Conservation (phyloP, 2,329 filamentous ascomycete species). For the Trichoderma hamatum region DNA sequence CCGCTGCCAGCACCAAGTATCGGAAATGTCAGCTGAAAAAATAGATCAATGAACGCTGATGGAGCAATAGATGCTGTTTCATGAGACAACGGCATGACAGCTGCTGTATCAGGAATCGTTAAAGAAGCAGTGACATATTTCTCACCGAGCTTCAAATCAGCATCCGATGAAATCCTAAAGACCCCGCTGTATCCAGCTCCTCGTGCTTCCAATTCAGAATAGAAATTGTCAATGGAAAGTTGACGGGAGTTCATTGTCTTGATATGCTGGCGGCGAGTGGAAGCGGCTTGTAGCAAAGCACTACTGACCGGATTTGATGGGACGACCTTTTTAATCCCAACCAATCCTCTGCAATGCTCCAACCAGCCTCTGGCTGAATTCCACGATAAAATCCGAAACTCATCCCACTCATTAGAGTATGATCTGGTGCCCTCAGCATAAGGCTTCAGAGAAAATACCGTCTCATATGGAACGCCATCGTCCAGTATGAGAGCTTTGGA, state of each 20-base stretch:
- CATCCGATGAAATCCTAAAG: conserved; percentile 30
- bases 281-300: conserved; percentile 25
- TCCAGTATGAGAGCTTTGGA: conserved; percentile 37
- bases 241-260: conserved; percentile 1
- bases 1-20: conserved; percentile 42
- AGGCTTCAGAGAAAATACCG: conserved; percentile 32
- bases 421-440: conserved; percentile 37
- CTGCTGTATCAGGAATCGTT: conserved; percentile 47
- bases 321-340: conserved; percentile 42
- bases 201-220: conserved; percentile 33
- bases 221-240: conserved; percentile 32
- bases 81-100: conserved; percentile 49
- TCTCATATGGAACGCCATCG: conserved; percentile 34
- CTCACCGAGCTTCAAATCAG: conserved; percentile 28
- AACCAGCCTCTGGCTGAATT: conserved; percentile 56
- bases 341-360: conserved; percentile 60
- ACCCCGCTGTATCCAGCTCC: conserved; percentile 36
- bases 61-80: conserved; percentile 51
- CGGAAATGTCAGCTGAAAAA: conserved; percentile 47
- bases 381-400: conserved; percentile 61
- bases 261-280: conserved; percentile 26
- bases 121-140: conserved; percentile 36
- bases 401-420: conserved; percentile 53
- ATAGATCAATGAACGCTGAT: conserved; percentile 50
- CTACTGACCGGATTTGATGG: conserved; percentile 32